Percentiles rank a stretch among this genome's conserved stretches.
phyloP scores from a whole-genome alignment of 176 grass and related monocot genomes.

The bread wheat (Triticum aestivum) region IWGSC_CS_RefSeq_v2.1 NC_057806.1:600477845-600478344 shows the following conservation, averaged over 20 bases:
- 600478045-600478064: neutral
- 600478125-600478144: slow-evolving; percentile 75
- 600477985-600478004: neutral
- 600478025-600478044: neutral
- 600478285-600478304: slow-evolving; percentile 93
- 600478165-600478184: slow-evolving; percentile 18
- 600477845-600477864: slow-evolving; percentile 88
- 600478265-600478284: slow-evolving; percentile 90
- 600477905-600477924: slow-evolving; percentile 57
- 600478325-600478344: slow-evolving; percentile 7
- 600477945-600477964: neutral
- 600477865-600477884: slow-evolving; percentile 84
- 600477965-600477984: neutral
- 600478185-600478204: neutral
- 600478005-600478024: neutral
- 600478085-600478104: slow-evolving; percentile 74
- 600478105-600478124: slow-evolving; percentile 38
- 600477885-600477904: slow-evolving; percentile 95
- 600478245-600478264: slow-evolving; percentile 95
- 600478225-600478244: slow-evolving; percentile 95
- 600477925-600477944: neutral
- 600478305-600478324: slow-evolving; percentile 37
- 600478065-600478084: slow-evolving; percentile 49
- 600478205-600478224: slow-evolving; percentile 90
- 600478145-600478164: slow-evolving; percentile 23